phyloP scores from a whole-genome alignment of 768 basidiomycete genomes.

The Xerocomellus amylosporus region DNA sequence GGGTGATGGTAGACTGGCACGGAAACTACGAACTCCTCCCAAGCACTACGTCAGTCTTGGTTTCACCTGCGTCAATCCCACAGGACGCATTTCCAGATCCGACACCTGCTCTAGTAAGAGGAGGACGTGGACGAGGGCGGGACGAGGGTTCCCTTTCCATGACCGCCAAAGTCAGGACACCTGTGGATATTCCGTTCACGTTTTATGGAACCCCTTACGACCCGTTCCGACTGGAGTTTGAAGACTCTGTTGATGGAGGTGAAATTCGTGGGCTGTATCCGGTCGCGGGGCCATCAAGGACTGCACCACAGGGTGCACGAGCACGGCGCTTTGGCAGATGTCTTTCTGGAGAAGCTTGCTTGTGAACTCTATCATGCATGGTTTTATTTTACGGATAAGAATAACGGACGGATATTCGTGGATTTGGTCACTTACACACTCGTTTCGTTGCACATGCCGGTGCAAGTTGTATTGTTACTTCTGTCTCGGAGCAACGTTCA shows the following conservation, averaged over 20 bases:
- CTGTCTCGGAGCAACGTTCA: background rate
- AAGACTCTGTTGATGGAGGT: background rate
- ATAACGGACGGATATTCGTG: background rate
- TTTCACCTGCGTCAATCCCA: slow-evolving; percentile 12
- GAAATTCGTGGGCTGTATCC: slow-evolving; percentile 9
- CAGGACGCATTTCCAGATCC: slow-evolving; percentile 25
- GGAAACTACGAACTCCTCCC: slow-evolving; percentile 19
- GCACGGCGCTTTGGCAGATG: slow-evolving; percentile 17
- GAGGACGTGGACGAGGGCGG: background rate
- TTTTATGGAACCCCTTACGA: slow-evolving; percentile 17
- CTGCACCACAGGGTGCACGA: slow-evolving; percentile 1
- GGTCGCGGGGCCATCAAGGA: slow-evolving; percentile 3
- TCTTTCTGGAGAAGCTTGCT: slow-evolving; percentile 9
- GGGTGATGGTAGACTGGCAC: slow-evolving; percentile 18
- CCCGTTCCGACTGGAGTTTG: slow-evolving; percentile 20
- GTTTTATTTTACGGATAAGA: background rate
- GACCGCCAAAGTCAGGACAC: background rate
- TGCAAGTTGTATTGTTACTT: background rate
- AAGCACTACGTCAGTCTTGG: background rate
- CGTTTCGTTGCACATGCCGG: background rate
- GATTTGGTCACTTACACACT: background rate
- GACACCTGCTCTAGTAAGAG: slow-evolving; percentile 6
- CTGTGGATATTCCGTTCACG: background rate
- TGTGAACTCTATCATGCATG: background rate
- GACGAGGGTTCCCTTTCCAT: background rate